Evolutionary conservation across 2,329 filamentous ascomycete species (phyloP).

Genomic region (Gyromitra esculenta): DNA sequence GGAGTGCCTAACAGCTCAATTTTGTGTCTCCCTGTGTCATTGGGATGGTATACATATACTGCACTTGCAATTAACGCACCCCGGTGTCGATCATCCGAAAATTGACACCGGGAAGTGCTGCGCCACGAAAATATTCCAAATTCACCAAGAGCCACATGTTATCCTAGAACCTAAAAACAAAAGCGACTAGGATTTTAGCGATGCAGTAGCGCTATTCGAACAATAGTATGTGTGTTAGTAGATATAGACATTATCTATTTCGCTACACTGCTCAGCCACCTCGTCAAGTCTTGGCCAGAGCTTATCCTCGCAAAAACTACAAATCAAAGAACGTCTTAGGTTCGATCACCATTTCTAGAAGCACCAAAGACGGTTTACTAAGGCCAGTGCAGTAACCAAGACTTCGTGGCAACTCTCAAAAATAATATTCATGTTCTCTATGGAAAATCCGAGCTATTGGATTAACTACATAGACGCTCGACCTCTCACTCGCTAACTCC

Average conservation of each 20-base stretch:
- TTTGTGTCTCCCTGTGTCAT: background rate
- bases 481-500: background rate
- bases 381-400: background rate
- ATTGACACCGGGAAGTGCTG: background rate
- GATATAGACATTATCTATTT: background rate
- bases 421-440: background rate
- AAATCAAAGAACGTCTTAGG: background rate
- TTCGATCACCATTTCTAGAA: background rate
- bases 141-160: background rate
- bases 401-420: background rate
- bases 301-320: background rate
- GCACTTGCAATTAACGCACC: background rate
- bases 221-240: background rate
- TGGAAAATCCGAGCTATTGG: background rate
- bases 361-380: background rate
- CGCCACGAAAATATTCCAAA: slow-evolving; percentile 9
- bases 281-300: background rate
- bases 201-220: background rate
- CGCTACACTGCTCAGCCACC: background rate
- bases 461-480: background rate
- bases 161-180: slow-evolving; percentile 9
- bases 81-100: background rate
- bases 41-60: background rate
- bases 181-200: background rate
- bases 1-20: background rate